Evolutionary conservation across 2,329 filamentous ascomycete genomes (phyloP).

Genomic region (Hirsutella rhossiliensis): DNA sequence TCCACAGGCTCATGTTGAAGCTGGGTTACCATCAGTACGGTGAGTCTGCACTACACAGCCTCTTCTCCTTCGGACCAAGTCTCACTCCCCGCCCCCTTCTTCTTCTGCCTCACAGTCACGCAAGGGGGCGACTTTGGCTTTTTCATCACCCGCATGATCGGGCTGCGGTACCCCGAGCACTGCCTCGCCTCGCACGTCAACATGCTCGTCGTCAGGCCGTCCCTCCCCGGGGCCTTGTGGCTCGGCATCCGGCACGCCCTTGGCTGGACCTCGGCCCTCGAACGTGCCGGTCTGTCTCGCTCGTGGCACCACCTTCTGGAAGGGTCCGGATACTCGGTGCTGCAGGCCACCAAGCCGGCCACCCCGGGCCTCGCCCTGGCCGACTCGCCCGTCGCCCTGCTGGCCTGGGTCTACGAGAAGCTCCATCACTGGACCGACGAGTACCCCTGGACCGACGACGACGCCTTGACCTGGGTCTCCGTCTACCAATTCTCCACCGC

Average conservation of each 20-base stretch:
- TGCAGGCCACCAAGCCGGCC: slow-evolving; percentile 53
- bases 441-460: slow-evolving; percentile 65
- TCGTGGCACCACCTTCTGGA: slow-evolving; percentile 43
- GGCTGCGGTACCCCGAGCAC: slow-evolving; percentile 40
- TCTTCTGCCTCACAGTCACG: slow-evolving; percentile 18
- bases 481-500: slow-evolving; percentile 61
- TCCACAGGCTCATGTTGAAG: slow-evolving; percentile 56
- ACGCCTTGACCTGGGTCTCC: slow-evolving; percentile 62
- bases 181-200: slow-evolving; percentile 44
- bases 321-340: slow-evolving; percentile 25
- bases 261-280: not conserved
- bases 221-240: not conserved
- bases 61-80: not conserved
- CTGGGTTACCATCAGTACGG: slow-evolving; percentile 41
- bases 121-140: slow-evolving; percentile 65
- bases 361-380: slow-evolving; percentile 58
- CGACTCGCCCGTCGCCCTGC: slow-evolving; percentile 56
- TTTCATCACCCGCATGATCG: slow-evolving; percentile 50
- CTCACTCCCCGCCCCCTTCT: too few species aligned
- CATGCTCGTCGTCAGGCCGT: slow-evolving; percentile 2
- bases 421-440: slow-evolving; percentile 59
- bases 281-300: slow-evolving; percentile 25
- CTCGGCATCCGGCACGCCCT: slow-evolving; percentile 1
- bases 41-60: slow-evolving; percentile 3
- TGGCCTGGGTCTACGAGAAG: slow-evolving; percentile 77